These are phyloP conservation scores for Xylaria sp. DNA, from an alignment of 2,329 filamentous ascomycete species.

Conservation along the genomic window DNA sequence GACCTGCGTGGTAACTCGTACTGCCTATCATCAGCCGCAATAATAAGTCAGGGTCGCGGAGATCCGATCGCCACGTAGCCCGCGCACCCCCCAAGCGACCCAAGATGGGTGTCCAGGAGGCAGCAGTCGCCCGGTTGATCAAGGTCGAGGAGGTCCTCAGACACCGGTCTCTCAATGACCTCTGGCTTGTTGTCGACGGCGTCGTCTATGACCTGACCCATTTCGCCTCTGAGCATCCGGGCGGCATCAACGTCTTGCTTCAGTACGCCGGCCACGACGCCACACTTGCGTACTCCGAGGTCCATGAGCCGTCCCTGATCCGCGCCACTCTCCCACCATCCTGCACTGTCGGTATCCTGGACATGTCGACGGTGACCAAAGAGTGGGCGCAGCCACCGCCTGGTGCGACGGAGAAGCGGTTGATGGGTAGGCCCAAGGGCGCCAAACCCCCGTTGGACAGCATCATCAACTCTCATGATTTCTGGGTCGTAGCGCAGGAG, in stretches of 20 bases:
- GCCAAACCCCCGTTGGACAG: conserved; percentile 46
- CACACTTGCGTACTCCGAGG: conserved; percentile 46
- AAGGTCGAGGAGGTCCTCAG: conserved; percentile 40
- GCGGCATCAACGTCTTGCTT: conserved; percentile 40
- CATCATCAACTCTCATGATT: conserved; percentile 56
- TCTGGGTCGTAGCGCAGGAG: conserved; percentile 50
- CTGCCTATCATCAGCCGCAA: background rate
- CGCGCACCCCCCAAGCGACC: background rate
- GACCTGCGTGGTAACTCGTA: no score
- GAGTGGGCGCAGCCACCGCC: conserved; percentile 42
- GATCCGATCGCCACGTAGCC: background rate
- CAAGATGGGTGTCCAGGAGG: conserved; percentile 18
- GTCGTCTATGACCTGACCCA: conserved; percentile 62
- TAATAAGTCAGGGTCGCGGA: background rate
- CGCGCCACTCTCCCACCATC: conserved; percentile 38
- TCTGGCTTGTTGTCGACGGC: conserved; percentile 62
- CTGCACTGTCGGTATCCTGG: conserved; percentile 46
- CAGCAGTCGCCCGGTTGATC: conserved; percentile 24
- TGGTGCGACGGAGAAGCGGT: conserved; percentile 17
- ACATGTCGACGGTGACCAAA: conserved; percentile 42
- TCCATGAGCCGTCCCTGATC: conserved; percentile 43
- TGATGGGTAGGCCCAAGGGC: conserved; percentile 3
- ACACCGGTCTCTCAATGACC: conserved; percentile 44
- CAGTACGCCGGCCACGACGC: conserved; percentile 50
- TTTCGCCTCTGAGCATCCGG: conserved; percentile 46